phyloP scores from a whole-genome alignment of 2,329 filamentous ascomycete species.

The Calonectria multiphialidica region DNA sequence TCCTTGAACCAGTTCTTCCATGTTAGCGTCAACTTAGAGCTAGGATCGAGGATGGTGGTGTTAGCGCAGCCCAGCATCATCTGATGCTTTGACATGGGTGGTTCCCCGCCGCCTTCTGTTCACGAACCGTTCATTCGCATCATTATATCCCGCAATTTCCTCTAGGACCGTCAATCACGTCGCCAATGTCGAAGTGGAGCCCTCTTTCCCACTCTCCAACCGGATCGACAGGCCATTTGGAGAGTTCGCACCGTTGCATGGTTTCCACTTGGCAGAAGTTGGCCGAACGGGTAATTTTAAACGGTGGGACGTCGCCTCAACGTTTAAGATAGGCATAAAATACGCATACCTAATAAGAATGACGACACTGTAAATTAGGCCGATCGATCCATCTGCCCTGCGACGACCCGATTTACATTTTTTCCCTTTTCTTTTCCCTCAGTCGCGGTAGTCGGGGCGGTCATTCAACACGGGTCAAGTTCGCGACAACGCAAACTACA shows the following conservation, averaged over 20 bases:
- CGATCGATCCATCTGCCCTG: background rate
- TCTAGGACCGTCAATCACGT: background rate
- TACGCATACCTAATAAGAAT: background rate
- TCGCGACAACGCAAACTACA: slow-evolving; percentile 42
- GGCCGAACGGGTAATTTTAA: background rate
- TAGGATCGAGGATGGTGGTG: background rate
- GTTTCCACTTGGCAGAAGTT: background rate
- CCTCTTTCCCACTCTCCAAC: background rate
- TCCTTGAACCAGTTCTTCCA: background rate
- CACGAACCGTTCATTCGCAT: background rate
- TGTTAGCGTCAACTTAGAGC: slow-evolving; percentile 3
- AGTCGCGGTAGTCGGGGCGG: background rate
- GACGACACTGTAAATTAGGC: background rate
- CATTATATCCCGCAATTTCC: slow-evolving; percentile 8
- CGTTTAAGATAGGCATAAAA: slow-evolving; percentile 3
- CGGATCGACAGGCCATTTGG: background rate
- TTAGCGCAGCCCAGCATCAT: background rate
- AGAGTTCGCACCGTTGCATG: background rate
- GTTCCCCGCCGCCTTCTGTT: background rate
- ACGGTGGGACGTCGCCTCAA: background rate
- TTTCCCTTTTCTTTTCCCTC: background rate
- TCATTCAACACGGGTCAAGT: background rate
- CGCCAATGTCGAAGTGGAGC: background rate
- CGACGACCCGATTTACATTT: background rate
- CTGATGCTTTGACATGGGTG: background rate